These are phyloP conservation scores for Colletotrichum chlorophyti DNA, from an alignment of 2,329 filamentous ascomycete genomes.

Conservation along the genomic window DNA sequence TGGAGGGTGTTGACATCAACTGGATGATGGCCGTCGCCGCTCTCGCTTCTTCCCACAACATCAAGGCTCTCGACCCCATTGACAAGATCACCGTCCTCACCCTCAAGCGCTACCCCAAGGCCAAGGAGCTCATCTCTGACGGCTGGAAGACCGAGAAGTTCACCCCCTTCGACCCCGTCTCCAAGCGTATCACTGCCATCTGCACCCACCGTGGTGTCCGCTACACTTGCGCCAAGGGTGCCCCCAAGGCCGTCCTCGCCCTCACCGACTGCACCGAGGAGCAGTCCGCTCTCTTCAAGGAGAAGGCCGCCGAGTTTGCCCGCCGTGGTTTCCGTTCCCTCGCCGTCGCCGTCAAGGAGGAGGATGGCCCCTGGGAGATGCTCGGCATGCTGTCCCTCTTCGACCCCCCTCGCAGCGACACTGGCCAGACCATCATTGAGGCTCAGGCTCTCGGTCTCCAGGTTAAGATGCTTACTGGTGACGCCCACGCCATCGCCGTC, in stretches of 20 bases:
- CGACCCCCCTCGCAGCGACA: slow-evolving; percentile 80
- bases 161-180: slow-evolving; percentile 80
- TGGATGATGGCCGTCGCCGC: slow-evolving; percentile 86
- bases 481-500: slow-evolving; percentile 80
- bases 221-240: slow-evolving; percentile 79
- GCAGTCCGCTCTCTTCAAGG: slow-evolving; percentile 70
- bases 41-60: slow-evolving; percentile 79
- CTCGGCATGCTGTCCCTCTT: slow-evolving; percentile 83
- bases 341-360: slow-evolving; percentile 80
- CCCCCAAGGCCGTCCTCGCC: slow-evolving; percentile 76
- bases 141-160: slow-evolving; percentile 82
- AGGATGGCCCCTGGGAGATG: slow-evolving; percentile 75
- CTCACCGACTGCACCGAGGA: slow-evolving; percentile 72
- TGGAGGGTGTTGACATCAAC: slow-evolving; percentile 79
- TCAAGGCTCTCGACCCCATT: slow-evolving; percentile 80
- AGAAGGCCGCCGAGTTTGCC: slow-evolving; percentile 78
- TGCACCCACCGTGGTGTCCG: slow-evolving; percentile 73
- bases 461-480: slow-evolving; percentile 84
- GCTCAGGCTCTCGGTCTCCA: slow-evolving; percentile 78
- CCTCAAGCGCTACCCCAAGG: slow-evolving; percentile 78
- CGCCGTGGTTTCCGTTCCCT: slow-evolving; percentile 82
- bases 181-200: slow-evolving; percentile 78
- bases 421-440: slow-evolving; percentile 79
- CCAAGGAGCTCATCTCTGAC: slow-evolving; percentile 75
- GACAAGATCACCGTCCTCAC: slow-evolving; percentile 82